Conservation (phyloP, 169 alveolate species). For the Plasmodium chabaudi region DNA sequence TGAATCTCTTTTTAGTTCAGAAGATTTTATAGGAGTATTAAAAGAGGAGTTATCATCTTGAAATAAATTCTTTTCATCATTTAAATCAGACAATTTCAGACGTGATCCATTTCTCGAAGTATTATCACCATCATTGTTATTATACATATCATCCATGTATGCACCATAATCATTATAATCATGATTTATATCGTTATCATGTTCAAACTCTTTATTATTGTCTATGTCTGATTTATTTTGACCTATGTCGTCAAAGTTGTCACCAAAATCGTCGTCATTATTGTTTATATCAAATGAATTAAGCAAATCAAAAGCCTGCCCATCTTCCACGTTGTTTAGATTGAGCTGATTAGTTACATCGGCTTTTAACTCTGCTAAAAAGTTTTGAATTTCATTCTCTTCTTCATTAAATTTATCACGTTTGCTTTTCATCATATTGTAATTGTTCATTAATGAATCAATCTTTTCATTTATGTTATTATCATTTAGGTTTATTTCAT, state of each 20-base stretch:
- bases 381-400: constrained; percentile 5
- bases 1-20: constrained; percentile 26
- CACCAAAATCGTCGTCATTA: constrained; percentile 3
- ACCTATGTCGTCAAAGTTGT: not conserved
- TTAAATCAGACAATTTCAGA: constrained; percentile 23
- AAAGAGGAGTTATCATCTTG: not conserved
- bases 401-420: constrained; percentile 5
- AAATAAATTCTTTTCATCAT: not conserved
- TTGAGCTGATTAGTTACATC: constrained; percentile 9
- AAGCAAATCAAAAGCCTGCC: constrained; percentile 37
- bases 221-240: not conserved
- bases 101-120: not conserved
- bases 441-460: not conserved
- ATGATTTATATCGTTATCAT: not conserved
- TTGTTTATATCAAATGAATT: constrained; percentile 26
- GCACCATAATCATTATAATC: not conserved
- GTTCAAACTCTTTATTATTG: not conserved
- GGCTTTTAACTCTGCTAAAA: constrained; percentile 9
- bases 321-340: constrained; percentile 13
- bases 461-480: not conserved
- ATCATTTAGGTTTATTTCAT: not conserved
- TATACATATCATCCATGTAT: not conserved
- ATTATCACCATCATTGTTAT: not conserved
- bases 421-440: not conserved
- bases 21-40: constrained; percentile 11